Base-by-base conservation (phyloP, 139 green algal species). In the Chlorella sorokiniana region DNA sequence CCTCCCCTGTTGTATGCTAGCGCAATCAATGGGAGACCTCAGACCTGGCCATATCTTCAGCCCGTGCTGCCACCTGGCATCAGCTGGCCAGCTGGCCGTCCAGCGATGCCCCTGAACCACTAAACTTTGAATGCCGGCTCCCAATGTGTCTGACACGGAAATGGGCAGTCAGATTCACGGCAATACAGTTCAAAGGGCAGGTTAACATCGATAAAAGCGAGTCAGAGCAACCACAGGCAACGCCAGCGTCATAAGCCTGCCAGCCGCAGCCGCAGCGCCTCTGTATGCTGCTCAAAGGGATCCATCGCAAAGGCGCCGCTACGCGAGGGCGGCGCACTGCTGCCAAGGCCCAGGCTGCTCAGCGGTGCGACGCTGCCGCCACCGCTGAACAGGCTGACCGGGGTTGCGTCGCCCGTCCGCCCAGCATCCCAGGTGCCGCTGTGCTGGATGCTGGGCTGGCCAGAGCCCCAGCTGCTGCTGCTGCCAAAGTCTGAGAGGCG, bases 201-300 rank as follows among this genome's bases (percentile, higher is more conserved):
- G 11, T 56, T 56, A 25, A 56, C 48, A 25, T 11, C 48, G 11
- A 25, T 11, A 56, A 56, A 25, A 11, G 16, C 14, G 27, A 68
- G n/a, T 44, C 62, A 44, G 31, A 40, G 31, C 62, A 69, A 69
- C 61, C 48, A 56, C 48, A 56, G 16, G 14, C 16, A 16, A 16
- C 61, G 23, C 29, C 31, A 42, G 27, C 40, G 25, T 79, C 10
- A 69, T 25, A 68, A 25, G 6, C 52, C 73, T 16, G 73, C 73
- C 23, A 79, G 73, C 52, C 42, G 73, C 6, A 11, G 52, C 37
- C 73, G 54, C 38, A 79, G 54, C 10, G 73, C 73, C 54, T 79
- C 73, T 1, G 73, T 79, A 23, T 79, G 73, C 25, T 25, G 18
- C 54, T 69, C 52, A n/a, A 79, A 79, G 0, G 73, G 27, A 25